A percentile compares a stretch with the other conserved stretches of the same genome.
phyloP scores from a whole-genome alignment of 768 basidiomycete genomes.

The Boletus rubropictus region DNA sequence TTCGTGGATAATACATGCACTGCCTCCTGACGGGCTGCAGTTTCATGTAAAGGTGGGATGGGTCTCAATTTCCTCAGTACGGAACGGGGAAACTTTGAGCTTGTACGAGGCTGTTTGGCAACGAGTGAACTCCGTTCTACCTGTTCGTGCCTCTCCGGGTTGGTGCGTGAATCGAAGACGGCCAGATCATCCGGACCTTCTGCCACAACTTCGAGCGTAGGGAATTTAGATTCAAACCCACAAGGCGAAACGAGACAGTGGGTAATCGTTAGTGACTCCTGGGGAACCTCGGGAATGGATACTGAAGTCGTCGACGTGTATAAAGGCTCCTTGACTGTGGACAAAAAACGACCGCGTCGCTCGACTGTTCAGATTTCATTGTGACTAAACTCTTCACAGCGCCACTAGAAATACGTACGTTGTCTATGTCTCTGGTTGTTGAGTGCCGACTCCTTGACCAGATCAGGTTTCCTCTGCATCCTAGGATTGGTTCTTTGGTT shows the following conservation, averaged over 20 bases:
- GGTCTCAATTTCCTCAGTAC: slow-evolving; percentile 13
- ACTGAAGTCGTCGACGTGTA: slow-evolving; percentile 53
- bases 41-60: slow-evolving; percentile 64
- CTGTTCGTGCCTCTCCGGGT: slow-evolving; percentile 51
- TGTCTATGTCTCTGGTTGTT: slow-evolving; percentile 72
- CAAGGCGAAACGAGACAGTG: slow-evolving; percentile 67
- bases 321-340: slow-evolving; percentile 57
- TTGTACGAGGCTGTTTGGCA: slow-evolving; percentile 18
- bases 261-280: slow-evolving; percentile 64
- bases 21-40: slow-evolving; percentile 53
- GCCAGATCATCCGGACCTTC: slow-evolving; percentile 10
- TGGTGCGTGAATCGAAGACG: background rate
- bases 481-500: slow-evolving; percentile 46
- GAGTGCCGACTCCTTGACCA: slow-evolving; percentile 69
- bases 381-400: slow-evolving; percentile 1
- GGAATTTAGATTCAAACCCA: slow-evolving; percentile 57
- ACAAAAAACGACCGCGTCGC: slow-evolving; percentile 69
- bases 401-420: slow-evolving; percentile 39
- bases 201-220: slow-evolving; percentile 47
- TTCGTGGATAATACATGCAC: slow-evolving; percentile 16
- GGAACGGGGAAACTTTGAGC: slow-evolving; percentile 4
- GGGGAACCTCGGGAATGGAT: slow-evolving; percentile 55
- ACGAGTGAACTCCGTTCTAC: slow-evolving; percentile 52
- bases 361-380: slow-evolving; percentile 42
- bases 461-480: slow-evolving; percentile 46